Percentiles rank a stretch among this genome's conserved stretches.
Evolutionary conservation across 805 yeast genomes (phyloP).

Genomic region (Yarrowia sp.): DNA sequence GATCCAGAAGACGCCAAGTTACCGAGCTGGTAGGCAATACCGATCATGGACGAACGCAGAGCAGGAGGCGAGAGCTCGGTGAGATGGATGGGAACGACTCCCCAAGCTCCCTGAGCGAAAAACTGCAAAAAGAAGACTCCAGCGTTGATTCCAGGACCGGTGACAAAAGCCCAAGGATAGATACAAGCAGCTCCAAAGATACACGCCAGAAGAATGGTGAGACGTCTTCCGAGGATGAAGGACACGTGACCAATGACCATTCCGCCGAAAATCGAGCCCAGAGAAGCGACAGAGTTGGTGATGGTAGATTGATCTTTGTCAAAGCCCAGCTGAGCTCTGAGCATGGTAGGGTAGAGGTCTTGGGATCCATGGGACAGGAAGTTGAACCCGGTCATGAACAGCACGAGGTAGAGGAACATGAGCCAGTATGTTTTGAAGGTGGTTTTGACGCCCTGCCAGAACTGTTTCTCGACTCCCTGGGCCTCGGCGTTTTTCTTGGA

Average conservation of each 20-base stretch:
- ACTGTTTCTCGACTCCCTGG: constrained; percentile 18
- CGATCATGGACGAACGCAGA: constrained; percentile 65
- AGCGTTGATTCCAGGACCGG: constrained; percentile 59
- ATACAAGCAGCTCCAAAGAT: constrained; percentile 64
- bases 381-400: constrained; percentile 71
- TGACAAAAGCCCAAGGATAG: constrained; percentile 65
- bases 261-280: constrained; percentile 75
- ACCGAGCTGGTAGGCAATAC: constrained; percentile 73
- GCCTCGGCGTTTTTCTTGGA: constrained; percentile 35
- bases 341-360: constrained; percentile 71
- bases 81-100: constrained; percentile 70
- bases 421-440: constrained; percentile 62
- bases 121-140: constrained; percentile 69
- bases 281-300: constrained; percentile 65
- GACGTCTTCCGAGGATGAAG: constrained; percentile 66
- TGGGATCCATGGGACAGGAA: constrained; percentile 77
- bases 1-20: constrained; percentile 75
- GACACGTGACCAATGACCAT: constrained; percentile 63
- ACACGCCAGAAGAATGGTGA: constrained; percentile 61
- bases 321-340: constrained; percentile 60
- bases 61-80: constrained; percentile 71
- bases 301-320: constrained; percentile 60
- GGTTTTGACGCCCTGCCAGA: constrained; percentile 30
- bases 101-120: constrained; percentile 72
- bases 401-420: constrained; percentile 60